phyloP scores from a whole-genome alignment of 352 stramenopile species.

The Hyaloperonospora brassicae region DNA sequence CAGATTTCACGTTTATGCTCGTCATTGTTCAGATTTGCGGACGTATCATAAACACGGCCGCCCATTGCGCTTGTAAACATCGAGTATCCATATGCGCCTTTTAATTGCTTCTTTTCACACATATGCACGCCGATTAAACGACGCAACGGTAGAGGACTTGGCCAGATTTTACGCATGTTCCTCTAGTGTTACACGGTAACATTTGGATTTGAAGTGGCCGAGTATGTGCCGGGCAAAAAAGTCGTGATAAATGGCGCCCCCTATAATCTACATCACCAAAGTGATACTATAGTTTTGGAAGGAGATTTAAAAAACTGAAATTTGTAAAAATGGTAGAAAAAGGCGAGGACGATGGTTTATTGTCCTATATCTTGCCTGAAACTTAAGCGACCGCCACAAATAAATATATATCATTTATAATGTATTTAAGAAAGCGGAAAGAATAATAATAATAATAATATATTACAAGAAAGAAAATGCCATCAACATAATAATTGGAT shows the following conservation, averaged over 20 bases:
- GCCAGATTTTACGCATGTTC: background rate
- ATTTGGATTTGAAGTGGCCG: background rate
- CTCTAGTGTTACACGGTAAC: background rate
- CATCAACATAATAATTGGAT: background rate
- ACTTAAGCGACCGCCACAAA: background rate
- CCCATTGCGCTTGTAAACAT: background rate
- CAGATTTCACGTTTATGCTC: background rate
- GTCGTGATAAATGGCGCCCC: background rate
- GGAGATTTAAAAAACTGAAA: background rate
- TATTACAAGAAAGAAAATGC: background rate
- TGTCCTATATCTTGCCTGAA: background rate
- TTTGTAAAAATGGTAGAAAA: background rate
- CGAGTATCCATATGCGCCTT: background rate
- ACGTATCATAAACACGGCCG: background rate
- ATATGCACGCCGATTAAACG: background rate
- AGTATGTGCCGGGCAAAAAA: background rate
- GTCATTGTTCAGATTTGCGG: background rate
- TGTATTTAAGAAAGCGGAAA: background rate
- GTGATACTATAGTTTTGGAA: background rate
- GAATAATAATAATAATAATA: background rate
- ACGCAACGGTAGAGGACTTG: background rate
- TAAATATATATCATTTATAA: background rate
- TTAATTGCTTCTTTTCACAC: background rate
- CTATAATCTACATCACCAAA: background rate
- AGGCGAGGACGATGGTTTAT: background rate